Base-by-base conservation (phyloP, 345 rosid species). In the Syzygium jambos region DNA sequence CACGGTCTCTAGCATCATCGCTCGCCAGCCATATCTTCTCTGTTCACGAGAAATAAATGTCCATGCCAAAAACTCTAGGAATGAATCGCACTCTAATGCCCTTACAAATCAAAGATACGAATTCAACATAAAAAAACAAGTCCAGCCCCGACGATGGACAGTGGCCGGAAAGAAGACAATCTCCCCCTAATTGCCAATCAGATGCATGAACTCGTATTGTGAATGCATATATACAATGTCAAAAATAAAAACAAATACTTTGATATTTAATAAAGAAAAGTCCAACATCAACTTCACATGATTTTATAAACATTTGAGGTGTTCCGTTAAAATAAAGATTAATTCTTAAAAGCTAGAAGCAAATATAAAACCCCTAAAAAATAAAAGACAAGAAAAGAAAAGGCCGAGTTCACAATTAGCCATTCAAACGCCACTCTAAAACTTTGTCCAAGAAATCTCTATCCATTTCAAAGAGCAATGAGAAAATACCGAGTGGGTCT, bases 1-100 rank as follows among this genome's bases (percentile, higher is more conserved):
- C 84, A 96, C 96, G 0, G 96, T 96, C 87, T 96, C 98, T 2
- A 96, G 94, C 98, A 96, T 95, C 98, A 96, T 96, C 15, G 98
- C 98, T 68, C 95, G 86, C 87, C 96, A 96, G 9, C 97, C 96
- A 52, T 95, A 95, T 68, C 98, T 43, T 86, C 92, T 90, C 97
- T 95, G 94, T 63, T 56, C 0, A 34, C 80, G 19, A 68, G 52
- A 78, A 22, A 21, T 25, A 87, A 22, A 19, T 14, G 49, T n/a
- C 78, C 51, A 43, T 13, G 57, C 43, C 86, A 57, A 73, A 41
- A 41, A 56, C 14, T 34, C 80, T 30, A 10, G 23, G 43, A 25
- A 73, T 12, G 49, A 34, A 34, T 34, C 49, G 80, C 80, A 11
- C 49, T 73, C 4, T 19, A 9, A 73, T 41, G 80, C 49, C 80